Percentiles rank a stretch among this genome's conserved stretches.
Evolutionary conservation across 805 yeast species (phyloP).

Genomic region (Hanseniaspora jakobsenii): DNA sequence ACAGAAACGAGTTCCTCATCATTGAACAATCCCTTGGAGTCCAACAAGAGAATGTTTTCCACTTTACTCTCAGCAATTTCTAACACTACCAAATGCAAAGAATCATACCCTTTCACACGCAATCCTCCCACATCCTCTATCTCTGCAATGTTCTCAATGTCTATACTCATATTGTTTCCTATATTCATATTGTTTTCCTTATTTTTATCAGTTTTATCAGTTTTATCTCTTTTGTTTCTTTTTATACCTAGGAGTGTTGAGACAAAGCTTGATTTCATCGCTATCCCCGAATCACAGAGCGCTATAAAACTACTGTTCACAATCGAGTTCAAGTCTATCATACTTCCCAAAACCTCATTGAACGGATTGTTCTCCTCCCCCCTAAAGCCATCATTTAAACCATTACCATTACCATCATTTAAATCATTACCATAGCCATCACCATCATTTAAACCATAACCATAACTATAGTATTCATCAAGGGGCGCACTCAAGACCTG

Average conservation of each 20-base stretch:
- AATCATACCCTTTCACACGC: slow-evolving; percentile 34
- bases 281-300: slow-evolving; percentile 66
- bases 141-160: slow-evolving; percentile 37
- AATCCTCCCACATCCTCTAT: slow-evolving; percentile 15
- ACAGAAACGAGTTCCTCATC: slow-evolving; percentile 42
- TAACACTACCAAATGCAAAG: slow-evolving; percentile 58
- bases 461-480: no score
- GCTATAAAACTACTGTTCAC: slow-evolving; percentile 68
- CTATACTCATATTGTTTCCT: no score
- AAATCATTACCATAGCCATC: no score
- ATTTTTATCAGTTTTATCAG: no score
- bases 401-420: no score
- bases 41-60: slow-evolving; percentile 50
- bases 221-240: no score
- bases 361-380: slow-evolving; percentile 21
- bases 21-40: slow-evolving; percentile 59
- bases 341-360: slow-evolving; percentile 25
- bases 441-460: no score
- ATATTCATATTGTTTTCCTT: no score
- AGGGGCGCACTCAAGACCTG: slow-evolving; percentile 42
- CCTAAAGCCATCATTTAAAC: no score
- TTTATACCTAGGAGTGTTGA: slow-evolving; percentile 38
- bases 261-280: slow-evolving; percentile 50
- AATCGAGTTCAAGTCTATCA: slow-evolving; percentile 51
- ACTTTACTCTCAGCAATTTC: slow-evolving; percentile 40